These are phyloP conservation scores for Vicia sativa DNA, from an alignment of 306 rosid genomes.

Conservation along the genomic window DNA sequence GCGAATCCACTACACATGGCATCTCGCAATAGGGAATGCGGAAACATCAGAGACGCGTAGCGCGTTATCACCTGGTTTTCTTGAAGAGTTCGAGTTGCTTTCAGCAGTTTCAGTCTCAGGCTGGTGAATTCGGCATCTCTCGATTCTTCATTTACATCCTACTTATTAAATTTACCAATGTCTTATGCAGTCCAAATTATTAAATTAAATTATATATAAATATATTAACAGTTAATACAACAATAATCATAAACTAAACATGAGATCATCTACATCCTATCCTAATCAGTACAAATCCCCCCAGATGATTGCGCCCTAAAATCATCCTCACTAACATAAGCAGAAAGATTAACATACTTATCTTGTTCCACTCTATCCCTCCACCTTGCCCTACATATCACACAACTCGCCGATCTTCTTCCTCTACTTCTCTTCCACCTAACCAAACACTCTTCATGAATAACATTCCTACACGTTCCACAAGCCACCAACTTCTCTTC, in stretches of 20 bases:
- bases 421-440: constrained; percentile 79
- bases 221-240: neutral
- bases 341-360: constrained; percentile 74
- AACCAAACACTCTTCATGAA: constrained; percentile 76
- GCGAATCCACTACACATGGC: too few species aligned
- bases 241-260: neutral
- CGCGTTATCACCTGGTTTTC: too few species aligned
- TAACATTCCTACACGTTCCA: constrained; percentile 67
- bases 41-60: too few species aligned
- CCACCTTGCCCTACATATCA: constrained; percentile 92
- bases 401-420: constrained; percentile 65
- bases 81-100: too few species aligned
- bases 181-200: too few species aligned
- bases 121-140: too few species aligned
- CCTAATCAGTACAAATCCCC: constrained; percentile 25
- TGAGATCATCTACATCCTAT: neutral
- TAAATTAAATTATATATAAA: too few species aligned
- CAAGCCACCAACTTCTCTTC: constrained; percentile 67
- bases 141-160: too few species aligned
- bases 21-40: too few species aligned
- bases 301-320: neutral
- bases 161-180: too few species aligned
- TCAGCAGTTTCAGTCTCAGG: too few species aligned
- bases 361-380: constrained; percentile 48
- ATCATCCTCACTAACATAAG: constrained; percentile 52